Evolutionary conservation across 331 rosid species (phyloP), one percentile per base, ranked within the genome.

Genomic region (Quercus lobata): DNA sequence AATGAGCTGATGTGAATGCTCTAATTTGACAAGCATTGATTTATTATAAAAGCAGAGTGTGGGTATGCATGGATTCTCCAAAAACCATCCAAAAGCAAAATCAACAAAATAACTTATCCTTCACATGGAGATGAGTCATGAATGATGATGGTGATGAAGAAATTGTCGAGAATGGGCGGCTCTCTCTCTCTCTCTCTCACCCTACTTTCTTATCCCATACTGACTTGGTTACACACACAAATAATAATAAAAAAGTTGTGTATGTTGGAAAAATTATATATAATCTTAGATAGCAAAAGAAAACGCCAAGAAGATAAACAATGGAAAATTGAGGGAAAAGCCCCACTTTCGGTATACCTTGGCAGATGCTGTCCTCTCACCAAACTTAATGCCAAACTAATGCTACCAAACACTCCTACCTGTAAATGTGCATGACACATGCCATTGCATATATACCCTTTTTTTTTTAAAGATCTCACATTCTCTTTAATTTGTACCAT

Each of bases 51-150:
- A 57, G 58, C 55, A 74, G 29, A 41, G 53, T 5, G 16, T 2
- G 27, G 30, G 32, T 18, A 19, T 66, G 4, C 27, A 30, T 46
- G 32, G 46, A 73, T 61, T 73, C 15, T 34, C 44, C 63, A 49
- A 6, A 77, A 27, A 63, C 70, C 71, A 27, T 8, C 18, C 4
- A 57, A 75, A 71, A 57, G 72, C 10, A 68, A 61, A 79, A 72
- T 63, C 37, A 78, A 83, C 7, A 62, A 72, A 49, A 62, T 35
- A 86, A 72, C 44, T 11, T 71, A 77, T 81, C 73, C 41, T 34
- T 46, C 75, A 83, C 87, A 83, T 77, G 79, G 81, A 71, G 71
- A 71, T 80, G 87, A 86, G 87, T 86, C 87, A 86, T 57, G 76
- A 12, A 77, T 55, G 87, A 80, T 60, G 69, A 77, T 34, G 78